Evolutionary conservation across 2,329 filamentous ascomycete genomes (phyloP).

Genomic region (Mycosphaerella sp.): DNA sequence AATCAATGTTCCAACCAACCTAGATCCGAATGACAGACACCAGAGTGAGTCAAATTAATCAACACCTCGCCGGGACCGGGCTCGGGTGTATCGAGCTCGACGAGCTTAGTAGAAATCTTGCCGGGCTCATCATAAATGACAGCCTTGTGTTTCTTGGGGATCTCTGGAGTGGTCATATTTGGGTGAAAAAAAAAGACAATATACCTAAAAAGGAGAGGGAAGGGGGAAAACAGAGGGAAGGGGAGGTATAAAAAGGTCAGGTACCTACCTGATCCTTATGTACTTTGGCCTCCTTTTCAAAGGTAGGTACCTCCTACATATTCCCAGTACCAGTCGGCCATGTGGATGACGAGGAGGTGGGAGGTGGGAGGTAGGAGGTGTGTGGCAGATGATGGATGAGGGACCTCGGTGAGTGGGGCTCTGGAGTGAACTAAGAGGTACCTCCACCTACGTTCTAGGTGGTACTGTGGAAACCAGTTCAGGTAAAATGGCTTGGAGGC

Average conservation of each 20-base stretch:
- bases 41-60: constrained; percentile 47
- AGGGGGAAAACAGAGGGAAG: no score
- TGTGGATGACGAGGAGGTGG: no score
- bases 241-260: no score
- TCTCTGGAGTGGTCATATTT: constrained; percentile 18
- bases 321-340: no score
- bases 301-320: no score
- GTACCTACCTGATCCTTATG: no score
- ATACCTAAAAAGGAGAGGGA: no score
- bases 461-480: neutral
- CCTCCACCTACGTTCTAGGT: no score
- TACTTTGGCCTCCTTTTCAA: no score
- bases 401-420: constrained; percentile 6
- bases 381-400: neutral
- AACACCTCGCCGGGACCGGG: constrained; percentile 51
- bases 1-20: constrained; percentile 41
- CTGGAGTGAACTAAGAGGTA: no score
- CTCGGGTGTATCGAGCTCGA: constrained; percentile 58
- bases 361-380: no score
- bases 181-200: neutral
- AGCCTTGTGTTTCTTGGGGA: constrained; percentile 57
- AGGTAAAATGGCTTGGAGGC: no score
- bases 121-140: constrained; percentile 60
- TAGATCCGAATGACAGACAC: constrained; percentile 61
- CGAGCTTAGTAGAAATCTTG: constrained; percentile 57